Conservation (phyloP, 805 yeast genomes). For the Ogataea henricii region DNA sequence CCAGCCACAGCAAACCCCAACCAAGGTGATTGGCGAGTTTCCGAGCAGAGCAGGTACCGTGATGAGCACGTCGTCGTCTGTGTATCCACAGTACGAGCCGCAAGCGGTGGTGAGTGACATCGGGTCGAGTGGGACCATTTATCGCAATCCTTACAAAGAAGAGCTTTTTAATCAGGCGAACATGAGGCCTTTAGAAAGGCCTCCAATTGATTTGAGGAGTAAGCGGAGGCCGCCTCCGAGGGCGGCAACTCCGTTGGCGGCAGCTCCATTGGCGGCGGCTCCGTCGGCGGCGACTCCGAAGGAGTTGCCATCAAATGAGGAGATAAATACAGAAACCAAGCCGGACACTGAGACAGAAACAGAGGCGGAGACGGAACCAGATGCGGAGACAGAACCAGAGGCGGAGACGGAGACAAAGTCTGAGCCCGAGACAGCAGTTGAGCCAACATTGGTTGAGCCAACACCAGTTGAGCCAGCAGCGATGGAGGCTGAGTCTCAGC, state of each 20-base stretch:
- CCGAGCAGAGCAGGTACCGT: constrained; percentile 10
- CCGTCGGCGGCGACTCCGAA: background rate
- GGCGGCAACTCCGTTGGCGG: background rate
- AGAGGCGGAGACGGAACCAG: too few relatives aligned
- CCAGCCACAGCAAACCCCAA: background rate
- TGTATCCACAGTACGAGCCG: constrained; percentile 11
- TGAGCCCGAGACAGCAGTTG: too few relatives aligned
- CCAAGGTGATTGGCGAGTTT: background rate
- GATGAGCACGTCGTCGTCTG: constrained; percentile 16
- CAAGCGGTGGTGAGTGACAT: too few relatives aligned
- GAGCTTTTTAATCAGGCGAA: background rate
- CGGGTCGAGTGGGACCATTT: too few relatives aligned
- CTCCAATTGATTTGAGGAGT: constrained; percentile 18
- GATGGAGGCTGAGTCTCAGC: too few relatives aligned
- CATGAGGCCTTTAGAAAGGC: constrained; percentile 15
- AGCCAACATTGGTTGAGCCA: too few relatives aligned
- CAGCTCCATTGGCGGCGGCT: background rate
- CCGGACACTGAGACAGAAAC: too few relatives aligned
- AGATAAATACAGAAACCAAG: too few relatives aligned
- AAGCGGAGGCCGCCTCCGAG: constrained; percentile 23
- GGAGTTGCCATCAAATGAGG: too few relatives aligned
- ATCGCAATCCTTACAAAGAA: constrained; percentile 9
- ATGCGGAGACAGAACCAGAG: too few relatives aligned
- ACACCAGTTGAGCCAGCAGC: too few relatives aligned
- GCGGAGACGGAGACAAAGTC: too few relatives aligned